Conservation (phyloP, 164 flowering plant species). For the Aristolochia californica region DNA sequence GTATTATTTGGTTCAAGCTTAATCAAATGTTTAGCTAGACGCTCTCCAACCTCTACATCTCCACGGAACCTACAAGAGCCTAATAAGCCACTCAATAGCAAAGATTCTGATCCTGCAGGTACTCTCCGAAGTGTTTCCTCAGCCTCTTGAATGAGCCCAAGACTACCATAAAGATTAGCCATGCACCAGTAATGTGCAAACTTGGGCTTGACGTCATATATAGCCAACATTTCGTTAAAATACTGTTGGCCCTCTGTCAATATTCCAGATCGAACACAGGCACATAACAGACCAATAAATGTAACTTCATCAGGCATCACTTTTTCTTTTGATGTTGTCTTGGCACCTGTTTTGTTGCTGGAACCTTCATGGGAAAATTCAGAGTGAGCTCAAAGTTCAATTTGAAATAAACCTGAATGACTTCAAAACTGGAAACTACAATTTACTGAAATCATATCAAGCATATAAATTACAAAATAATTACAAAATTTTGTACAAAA, state of each 20-base stretch:
- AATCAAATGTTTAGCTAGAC: constrained; percentile 40
- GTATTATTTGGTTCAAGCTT: constrained; percentile 42
- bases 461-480: not conserved
- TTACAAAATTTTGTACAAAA: not conserved
- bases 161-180: constrained; percentile 51
- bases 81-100: constrained; percentile 43
- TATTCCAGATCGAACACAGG: constrained; percentile 50
- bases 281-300: constrained; percentile 54
- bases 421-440: not conserved
- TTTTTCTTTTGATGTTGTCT: not conserved
- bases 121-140: constrained; percentile 34
- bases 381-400: not conserved
- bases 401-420: not conserved
- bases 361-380: constrained; percentile 4
- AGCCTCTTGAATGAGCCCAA: constrained; percentile 45
- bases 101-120: constrained; percentile 26
- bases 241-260: constrained; percentile 36
- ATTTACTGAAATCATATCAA: not conserved
- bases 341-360: not conserved
- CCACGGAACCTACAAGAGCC: constrained; percentile 44
- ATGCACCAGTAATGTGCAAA: constrained; percentile 84
- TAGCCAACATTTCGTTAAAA: constrained; percentile 36
- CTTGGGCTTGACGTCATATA: constrained; percentile 40
- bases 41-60: constrained; percentile 36
- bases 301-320: constrained; percentile 56